phyloP scores from a whole-genome alignment of 352 stramenopile species.

The Globisporangium heterothallicum region DNA sequence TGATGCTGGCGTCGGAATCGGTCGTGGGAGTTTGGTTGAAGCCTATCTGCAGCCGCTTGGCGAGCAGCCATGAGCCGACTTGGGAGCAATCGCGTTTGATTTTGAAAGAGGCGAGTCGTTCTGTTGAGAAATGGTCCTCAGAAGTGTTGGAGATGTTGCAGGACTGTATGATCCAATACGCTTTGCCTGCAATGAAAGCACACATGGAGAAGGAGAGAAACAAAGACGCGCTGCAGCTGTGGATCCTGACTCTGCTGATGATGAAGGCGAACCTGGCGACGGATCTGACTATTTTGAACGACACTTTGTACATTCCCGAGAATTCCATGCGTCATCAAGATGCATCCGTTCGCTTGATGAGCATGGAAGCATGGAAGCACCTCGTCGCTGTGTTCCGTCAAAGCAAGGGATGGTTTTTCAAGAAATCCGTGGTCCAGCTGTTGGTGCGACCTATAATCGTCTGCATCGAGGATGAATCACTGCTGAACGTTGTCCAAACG shows the following conservation, averaged over 20 bases:
- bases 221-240: conserved; percentile 45
- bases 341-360: conserved; percentile 37
- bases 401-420: conserved; percentile 50
- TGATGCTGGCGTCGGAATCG: conserved; percentile 19
- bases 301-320: conserved; percentile 52
- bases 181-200: conserved; percentile 48
- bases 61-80: conserved; percentile 41
- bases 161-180: conserved; percentile 38
- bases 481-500: conserved; percentile 45
- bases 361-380: conserved; percentile 45
- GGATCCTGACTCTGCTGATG: conserved; percentile 48
- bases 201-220: conserved; percentile 35
- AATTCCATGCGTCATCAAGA: conserved; percentile 42
- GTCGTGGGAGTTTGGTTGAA: conserved; percentile 43
- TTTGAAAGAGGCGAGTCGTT: conserved; percentile 37
- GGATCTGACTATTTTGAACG: conserved; percentile 42
- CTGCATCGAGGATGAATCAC: conserved; percentile 40
- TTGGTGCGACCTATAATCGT: conserved; percentile 39
- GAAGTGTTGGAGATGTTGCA: conserved; percentile 28
- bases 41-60: conserved; percentile 45
- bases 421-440: conserved; percentile 44
- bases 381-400: conserved; percentile 44
- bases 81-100: conserved; percentile 40
- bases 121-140: conserved; percentile 27
- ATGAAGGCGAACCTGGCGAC: conserved; percentile 31